Base-by-base conservation (phyloP, 768 basidiomycete genomes). In the Cyclocybe cylindracea region DNA sequence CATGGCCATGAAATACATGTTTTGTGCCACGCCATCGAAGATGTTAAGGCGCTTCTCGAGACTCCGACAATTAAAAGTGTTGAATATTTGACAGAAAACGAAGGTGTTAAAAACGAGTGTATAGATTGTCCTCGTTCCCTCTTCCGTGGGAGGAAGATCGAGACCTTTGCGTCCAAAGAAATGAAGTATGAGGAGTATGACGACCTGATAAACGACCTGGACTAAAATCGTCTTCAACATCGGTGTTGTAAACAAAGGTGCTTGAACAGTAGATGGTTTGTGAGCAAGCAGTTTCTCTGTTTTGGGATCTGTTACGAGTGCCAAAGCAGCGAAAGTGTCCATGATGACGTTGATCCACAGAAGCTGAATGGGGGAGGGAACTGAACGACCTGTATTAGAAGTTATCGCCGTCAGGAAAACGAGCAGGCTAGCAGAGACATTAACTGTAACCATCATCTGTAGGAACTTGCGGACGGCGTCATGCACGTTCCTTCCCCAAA, bases 301-400 rank as follows among this genome's bases (percentile, higher is more conserved):
- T 0, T 96, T 95, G 8, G 94, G 95, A 67, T 98, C 97, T 24
- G 97, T 98, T 13, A 96, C 96, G 45, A 99, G 83, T 10, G 96
- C 97, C 46, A 98, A 85, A 19, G 97, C 97, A 50, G 97, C 97
- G 65, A 99, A 98, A 2, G 94, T 96, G 66, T 97, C 95, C 94
- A 96, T 96, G 68, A 96, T 96, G 55, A 98, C 87, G 77, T 98
- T 98, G 70, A 98, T 93, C 95, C 97, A 99, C 14, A 99, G 83
- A 5, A 99, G 73, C 66, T 99, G 97, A 1, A 99, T 97, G 32
- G 97, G 96, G 18, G 91, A 87, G 29, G 98, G 75, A 13, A 93
- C 94, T 1, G 94, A 93, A 8, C 74, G 61, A 65, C 97, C 95
- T 47, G 80, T 63, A 5, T 64, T 55, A 13, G 94, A 94, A 1